Conservation (phyloP, 371 early-diverging fungal species). For the Batrachochytrium dendrobatidis region DNA sequence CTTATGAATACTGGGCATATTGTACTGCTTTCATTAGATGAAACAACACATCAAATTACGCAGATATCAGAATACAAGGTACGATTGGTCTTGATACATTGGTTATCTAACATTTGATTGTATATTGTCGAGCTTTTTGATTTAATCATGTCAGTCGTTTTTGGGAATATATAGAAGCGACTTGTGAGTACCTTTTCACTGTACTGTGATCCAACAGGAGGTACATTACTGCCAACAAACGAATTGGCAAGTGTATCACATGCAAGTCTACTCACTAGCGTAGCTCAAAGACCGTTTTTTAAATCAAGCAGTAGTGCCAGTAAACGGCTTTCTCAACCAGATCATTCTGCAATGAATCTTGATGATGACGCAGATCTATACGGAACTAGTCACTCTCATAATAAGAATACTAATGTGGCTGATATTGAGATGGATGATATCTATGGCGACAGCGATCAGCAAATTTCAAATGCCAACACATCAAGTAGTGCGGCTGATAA, state of each 20-base stretch:
- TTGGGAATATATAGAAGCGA: too few relatives aligned
- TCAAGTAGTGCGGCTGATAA: background rate
- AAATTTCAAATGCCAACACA: background rate
- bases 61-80: constrained; percentile 1
- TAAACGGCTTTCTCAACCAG: background rate
- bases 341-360: constrained; percentile 6
- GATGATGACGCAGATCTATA: constrained; percentile 26
- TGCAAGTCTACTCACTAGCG: background rate
- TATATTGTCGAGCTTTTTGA: too few relatives aligned
- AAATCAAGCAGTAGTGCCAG: too few relatives aligned
- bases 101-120: too few relatives aligned
- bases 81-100: too few relatives aligned
- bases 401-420: background rate
- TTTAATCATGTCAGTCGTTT: too few relatives aligned
- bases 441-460: constrained; percentile 1
- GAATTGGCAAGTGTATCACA: background rate
- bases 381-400: constrained; percentile 7
- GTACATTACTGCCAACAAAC: background rate
- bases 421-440: constrained; percentile 11
- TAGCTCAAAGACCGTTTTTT: too few relatives aligned
- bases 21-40: constrained; percentile 52
- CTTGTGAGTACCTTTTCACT: constrained; percentile 16
- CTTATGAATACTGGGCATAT: constrained; percentile 56
- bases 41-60: constrained; percentile 4
- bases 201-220: background rate